A percentile compares a stretch with the other conserved stretches of the same genome.
Evolutionary conservation across 352 stramenopile genomes (phyloP).

Genomic region (Phytopythium chamaehyphon): DNA sequence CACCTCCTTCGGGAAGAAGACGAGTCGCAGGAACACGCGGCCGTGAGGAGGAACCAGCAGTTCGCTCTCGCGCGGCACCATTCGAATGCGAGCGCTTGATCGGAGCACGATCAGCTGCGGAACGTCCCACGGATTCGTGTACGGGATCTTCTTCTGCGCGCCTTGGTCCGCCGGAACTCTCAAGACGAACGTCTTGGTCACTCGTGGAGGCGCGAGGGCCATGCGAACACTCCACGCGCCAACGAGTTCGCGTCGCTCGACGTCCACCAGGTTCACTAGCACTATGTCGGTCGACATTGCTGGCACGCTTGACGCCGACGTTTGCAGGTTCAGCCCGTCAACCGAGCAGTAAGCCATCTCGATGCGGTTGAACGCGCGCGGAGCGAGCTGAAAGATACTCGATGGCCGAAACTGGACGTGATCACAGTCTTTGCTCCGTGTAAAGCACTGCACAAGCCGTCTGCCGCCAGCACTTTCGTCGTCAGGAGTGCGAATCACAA

Average conservation of each 20-base stretch:
- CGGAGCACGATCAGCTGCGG: constrained; percentile 78
- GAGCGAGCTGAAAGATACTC: constrained; percentile 84
- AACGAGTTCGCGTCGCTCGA: constrained; percentile 88
- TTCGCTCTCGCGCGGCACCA: constrained; percentile 68
- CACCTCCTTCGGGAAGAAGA: constrained; percentile 26
- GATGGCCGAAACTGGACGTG: constrained; percentile 73
- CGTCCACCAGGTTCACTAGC: constrained; percentile 87
- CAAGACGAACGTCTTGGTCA: constrained; percentile 93
- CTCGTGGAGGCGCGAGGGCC: constrained; percentile 59
- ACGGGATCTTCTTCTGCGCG: constrained; percentile 92
- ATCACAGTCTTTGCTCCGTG: constrained; percentile 27
- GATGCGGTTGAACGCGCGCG: constrained; percentile 90
- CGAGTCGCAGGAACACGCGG: constrained; percentile 51
- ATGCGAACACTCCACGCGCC: constrained; percentile 86
- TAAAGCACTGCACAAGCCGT: constrained; percentile 48
- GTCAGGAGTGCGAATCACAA: constrained; percentile 78
- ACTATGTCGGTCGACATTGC: constrained; percentile 21
- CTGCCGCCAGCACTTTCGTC: constrained; percentile 36
- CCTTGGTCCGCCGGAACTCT: constrained; percentile 44
- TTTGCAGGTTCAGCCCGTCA: constrained; percentile 6
- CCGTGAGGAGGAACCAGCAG: constrained; percentile 46
- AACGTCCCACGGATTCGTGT: constrained; percentile 91
- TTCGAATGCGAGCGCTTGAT: constrained; percentile 66
- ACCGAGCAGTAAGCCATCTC: constrained; percentile 75
- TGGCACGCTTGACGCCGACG: constrained; percentile 8